phyloP scores from a whole-genome alignment of 805 yeast genomes.

The Cyberlindnera maritima region DNA sequence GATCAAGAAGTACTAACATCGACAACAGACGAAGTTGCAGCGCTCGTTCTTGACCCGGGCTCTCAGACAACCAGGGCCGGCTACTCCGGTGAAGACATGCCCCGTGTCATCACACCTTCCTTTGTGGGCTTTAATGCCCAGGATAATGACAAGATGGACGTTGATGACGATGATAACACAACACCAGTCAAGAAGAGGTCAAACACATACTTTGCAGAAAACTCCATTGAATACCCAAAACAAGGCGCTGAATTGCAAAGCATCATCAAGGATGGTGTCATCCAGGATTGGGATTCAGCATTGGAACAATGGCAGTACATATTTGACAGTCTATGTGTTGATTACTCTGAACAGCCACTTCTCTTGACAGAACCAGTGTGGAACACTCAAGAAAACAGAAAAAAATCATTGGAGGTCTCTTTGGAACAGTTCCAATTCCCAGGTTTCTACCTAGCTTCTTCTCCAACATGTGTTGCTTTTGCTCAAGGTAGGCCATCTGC shows the following conservation, averaged over 20 bases:
- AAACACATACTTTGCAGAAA: slow-evolving; percentile 35
- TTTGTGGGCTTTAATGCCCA: slow-evolving; percentile 46
- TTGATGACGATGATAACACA: slow-evolving; percentile 21
- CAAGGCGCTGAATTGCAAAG: slow-evolving; percentile 51
- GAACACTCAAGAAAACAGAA: slow-evolving; percentile 67
- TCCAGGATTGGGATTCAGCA: slow-evolving; percentile 87
- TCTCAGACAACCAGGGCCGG: slow-evolving; percentile 82
- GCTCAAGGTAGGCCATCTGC: slow-evolving; percentile 88
- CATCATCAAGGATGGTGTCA: slow-evolving; percentile 55
- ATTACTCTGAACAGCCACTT: slow-evolving; percentile 67
- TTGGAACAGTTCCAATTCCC: slow-evolving; percentile 71
- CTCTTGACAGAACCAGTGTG: slow-evolving; percentile 85
- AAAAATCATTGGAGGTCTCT: slow-evolving; percentile 65
- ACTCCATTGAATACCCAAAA: slow-evolving; percentile 50
- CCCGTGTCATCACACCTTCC: slow-evolving; percentile 74
- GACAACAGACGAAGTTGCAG: slow-evolving; percentile 72
- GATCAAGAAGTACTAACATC: slow-evolving; percentile 12
- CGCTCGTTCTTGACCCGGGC: slow-evolving; percentile 91
- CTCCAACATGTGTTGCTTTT: slow-evolving; percentile 86
- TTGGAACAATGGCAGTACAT: slow-evolving; percentile 67
- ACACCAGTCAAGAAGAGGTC: slow-evolving; percentile 20
- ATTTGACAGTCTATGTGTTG: slow-evolving; percentile 50
- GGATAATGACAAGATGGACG: slow-evolving; percentile 23
- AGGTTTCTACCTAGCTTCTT: slow-evolving; percentile 76
- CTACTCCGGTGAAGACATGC: slow-evolving; percentile 89